Conservation (phyloP, 768 basidiomycete species). For the Lactarius sp. region DNA sequence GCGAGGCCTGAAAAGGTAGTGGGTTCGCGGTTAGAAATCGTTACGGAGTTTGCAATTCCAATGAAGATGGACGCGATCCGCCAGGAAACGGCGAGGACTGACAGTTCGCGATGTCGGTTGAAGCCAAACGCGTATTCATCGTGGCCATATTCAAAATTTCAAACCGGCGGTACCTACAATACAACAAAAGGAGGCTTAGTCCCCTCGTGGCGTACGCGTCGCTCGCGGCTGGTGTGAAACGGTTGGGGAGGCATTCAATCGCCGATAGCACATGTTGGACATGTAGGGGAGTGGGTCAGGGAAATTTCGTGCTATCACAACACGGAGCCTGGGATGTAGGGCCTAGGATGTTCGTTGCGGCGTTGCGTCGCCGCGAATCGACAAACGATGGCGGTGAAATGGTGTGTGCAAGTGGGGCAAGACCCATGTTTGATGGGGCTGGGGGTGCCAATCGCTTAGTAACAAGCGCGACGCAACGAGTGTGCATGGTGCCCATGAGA, state of each 20-base stretch:
- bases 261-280: conserved; percentile 12
- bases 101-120: conserved; percentile 15
- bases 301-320: conserved; percentile 12
- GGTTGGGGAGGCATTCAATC: conserved; percentile 19
- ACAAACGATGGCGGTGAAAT: conserved; percentile 12
- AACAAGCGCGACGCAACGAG: conserved; percentile 24
- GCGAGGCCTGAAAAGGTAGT: conserved; percentile 2
- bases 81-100: conserved; percentile 23
- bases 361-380: conserved; percentile 15
- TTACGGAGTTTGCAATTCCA: conserved; percentile 17
- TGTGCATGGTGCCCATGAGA: conserved; percentile 23
- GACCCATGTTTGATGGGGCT: not conserved
- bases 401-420: conserved; percentile 18
- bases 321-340: not conserved
- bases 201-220: conserved; percentile 22
- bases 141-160: conserved; percentile 20
- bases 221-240: conserved; percentile 18
- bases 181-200: conserved; percentile 18
- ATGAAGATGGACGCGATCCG: conserved; percentile 7
- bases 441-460: conserved; percentile 20
- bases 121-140: conserved; percentile 20
- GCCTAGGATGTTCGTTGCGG: conserved; percentile 15
- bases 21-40: conserved; percentile 5
- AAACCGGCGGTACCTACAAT: conserved; percentile 18
- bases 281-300: conserved; percentile 15